Conservation (phyloP, 2,329 filamentous ascomycete genomes). For the Pestalotiopsis fici region DNA sequence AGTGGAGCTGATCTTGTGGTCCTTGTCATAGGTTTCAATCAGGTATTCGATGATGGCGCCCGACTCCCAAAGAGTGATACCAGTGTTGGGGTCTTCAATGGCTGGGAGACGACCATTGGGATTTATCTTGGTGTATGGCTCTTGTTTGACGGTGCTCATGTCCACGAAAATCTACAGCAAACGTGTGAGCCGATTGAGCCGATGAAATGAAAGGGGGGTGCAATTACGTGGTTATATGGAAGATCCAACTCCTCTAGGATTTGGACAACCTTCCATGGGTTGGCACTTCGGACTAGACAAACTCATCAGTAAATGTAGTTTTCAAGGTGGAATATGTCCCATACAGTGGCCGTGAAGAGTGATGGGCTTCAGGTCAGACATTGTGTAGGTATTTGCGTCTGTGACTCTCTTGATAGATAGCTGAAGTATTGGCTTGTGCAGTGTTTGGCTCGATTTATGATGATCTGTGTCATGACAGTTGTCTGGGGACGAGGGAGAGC, state of each 20-base stretch:
- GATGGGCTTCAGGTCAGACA: conserved; percentile 27
- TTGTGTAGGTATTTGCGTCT: not conserved
- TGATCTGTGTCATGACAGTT: not conserved
- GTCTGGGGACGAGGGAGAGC: not conserved
- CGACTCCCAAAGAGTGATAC: conserved; percentile 48
- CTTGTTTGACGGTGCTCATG: conserved; percentile 25
- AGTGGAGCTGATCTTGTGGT: conserved; percentile 37
- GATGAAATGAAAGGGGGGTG: not conserved
- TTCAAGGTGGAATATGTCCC: not conserved
- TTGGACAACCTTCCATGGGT: conserved; percentile 31
- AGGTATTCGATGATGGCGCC: conserved; percentile 51
- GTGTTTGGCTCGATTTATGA: not conserved
- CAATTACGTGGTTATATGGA: conserved; percentile 23
- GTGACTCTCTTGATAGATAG: not conserved
- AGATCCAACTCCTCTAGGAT: conserved; percentile 30
- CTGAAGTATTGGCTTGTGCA: not conserved
- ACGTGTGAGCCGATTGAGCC: not conserved
- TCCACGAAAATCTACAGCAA: not conserved
- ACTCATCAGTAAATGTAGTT: not conserved
- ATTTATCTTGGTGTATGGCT: conserved; percentile 26
- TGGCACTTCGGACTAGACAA: conserved; percentile 18
- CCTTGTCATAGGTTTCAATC: conserved; percentile 42
- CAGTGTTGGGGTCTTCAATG: conserved; percentile 40
- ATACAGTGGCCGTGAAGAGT: conserved; percentile 21
- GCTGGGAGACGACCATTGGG: conserved; percentile 34